Evolutionary conservation across 768 basidiomycete species (phyloP), one percentile per base, ranked within the genome.

Genomic region (Leccinum disarticulatum): DNA sequence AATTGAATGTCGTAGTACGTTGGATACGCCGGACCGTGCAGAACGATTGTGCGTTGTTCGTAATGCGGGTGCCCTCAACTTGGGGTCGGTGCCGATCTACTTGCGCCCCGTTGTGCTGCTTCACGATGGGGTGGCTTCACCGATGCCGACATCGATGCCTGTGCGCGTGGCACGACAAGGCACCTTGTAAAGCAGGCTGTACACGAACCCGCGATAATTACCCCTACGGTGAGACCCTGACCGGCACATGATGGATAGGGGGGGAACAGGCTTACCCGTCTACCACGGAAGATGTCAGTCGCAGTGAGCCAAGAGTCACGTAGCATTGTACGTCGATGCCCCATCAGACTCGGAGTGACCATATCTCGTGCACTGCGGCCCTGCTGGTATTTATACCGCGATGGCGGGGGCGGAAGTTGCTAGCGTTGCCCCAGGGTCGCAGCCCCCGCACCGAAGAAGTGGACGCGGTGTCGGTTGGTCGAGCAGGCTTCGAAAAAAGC

Each of bases 231-330:
- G 41, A 43, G 41, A 11, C 41, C 41, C 41, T 43, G 41, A 43
- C 41, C 17, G 41, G n/a, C 41, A 35, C 14, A 36, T 5, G 2
- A 36, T 5, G 2, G n/a, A 43, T 43, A 43, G 41, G 52, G 41
- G 33, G 33, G 33, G 33, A 35, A 6, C 13, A 28, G 10, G 55
- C 66, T 56, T 47, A 62, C 63, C 13, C 35, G 59, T 52, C 62
- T 55, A 64, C 58, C 58, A 48, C 11, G 58, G 51, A 36, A 60
- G 58, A 31, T 51, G 17, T 22, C n/a, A 43, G 7, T 33, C 49
- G 17, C 56, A 33, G 31, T 36, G 41, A 7, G 46, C 46, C 28
- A 58, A 35, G 33, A 35, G 33, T 35, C 33, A 35, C 33, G 33
- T 35, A 35, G 17, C 27, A 19, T 28, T 36, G 28, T 61, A 61